phyloP scores from a whole-genome alignment of 805 yeast species.

The Zygotorulaspora florentina region DNA sequence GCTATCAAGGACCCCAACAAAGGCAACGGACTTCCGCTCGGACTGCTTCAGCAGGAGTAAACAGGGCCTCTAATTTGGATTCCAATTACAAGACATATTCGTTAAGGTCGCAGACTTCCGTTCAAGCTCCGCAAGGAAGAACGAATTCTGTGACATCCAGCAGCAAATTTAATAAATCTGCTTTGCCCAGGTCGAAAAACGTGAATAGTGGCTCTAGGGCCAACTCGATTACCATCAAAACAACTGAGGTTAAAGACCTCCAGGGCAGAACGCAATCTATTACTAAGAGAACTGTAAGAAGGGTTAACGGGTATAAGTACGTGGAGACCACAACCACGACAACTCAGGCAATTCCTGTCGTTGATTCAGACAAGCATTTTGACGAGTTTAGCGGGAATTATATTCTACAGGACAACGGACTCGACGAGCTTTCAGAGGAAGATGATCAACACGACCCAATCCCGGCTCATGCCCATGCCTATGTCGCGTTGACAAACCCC shows the following conservation, averaged over 20 bases:
- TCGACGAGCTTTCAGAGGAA: constrained; percentile 19
- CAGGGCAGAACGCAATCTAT: constrained; percentile 53
- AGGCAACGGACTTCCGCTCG: not conserved
- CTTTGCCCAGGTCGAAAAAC: not conserved
- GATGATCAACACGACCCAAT: constrained; percentile 12
- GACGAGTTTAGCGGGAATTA: constrained; percentile 31
- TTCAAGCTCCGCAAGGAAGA: constrained; percentile 11
- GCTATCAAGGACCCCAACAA: not conserved
- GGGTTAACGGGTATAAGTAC: constrained; percentile 46
- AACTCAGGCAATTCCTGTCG: constrained; percentile 21
- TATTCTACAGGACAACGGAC: constrained; percentile 15
- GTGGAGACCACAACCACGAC: constrained; percentile 46
- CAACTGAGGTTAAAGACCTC: constrained; percentile 48
- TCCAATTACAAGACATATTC: constrained; percentile 19
- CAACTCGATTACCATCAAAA: constrained; percentile 41
- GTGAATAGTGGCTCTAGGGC: constrained; percentile 20
- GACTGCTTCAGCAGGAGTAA: not conserved
- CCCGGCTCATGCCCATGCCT: constrained; percentile 9
- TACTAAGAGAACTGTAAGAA: constrained; percentile 49
- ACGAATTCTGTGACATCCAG: constrained; percentile 26
- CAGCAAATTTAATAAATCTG: not conserved
- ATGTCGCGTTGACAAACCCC: constrained; percentile 3
- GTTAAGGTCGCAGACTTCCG: constrained; percentile 20
- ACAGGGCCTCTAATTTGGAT: constrained; percentile 2
- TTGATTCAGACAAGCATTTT: constrained; percentile 31